Percentiles rank a stretch among this genome's conserved stretches.
These are phyloP conservation scores for Gossypium schwendimanii DNA, from an alignment of 441 rosid species.

Conservation along the genomic window DNA sequence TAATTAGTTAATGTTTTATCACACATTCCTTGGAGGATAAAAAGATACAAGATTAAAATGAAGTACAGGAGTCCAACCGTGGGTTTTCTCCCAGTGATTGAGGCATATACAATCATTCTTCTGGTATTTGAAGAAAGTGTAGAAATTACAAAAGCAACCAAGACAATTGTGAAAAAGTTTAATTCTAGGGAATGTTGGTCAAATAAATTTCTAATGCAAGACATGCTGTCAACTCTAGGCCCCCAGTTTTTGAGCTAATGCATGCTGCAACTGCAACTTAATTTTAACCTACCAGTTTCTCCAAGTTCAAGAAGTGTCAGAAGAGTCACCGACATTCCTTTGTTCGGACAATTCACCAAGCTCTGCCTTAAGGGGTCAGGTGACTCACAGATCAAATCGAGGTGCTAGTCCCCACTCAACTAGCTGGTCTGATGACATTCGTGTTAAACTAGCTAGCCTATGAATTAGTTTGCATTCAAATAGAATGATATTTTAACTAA, in stretches of 20 bases:
- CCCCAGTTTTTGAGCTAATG: background rate
- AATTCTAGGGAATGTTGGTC: background rate
- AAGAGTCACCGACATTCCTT: constrained; percentile 12
- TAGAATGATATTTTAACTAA: background rate
- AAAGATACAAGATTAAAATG: background rate
- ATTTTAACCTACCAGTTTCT: constrained; percentile 9
- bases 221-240: background rate
- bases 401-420: constrained; percentile 20
- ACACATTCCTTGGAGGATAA: background rate
- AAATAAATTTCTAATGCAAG: background rate
- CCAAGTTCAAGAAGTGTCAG: constrained; percentile 13
- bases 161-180: background rate
- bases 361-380: constrained; percentile 16
- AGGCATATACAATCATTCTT: background rate
- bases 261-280: constrained; percentile 2
- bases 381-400: constrained; percentile 16
- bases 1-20: background rate
- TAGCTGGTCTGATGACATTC: constrained; percentile 10
- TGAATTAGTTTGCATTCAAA: constrained; percentile 14
- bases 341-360: constrained; percentile 14
- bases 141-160: constrained; percentile 4
- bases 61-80: background rate
- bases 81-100: background rate
- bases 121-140: background rate
- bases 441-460: constrained; percentile 22